Percentiles rank a stretch among this genome's conserved stretches.
phyloP scores from a whole-genome alignment of 768 basidiomycete genomes.

The Hypholoma fasciculare region DNA sequence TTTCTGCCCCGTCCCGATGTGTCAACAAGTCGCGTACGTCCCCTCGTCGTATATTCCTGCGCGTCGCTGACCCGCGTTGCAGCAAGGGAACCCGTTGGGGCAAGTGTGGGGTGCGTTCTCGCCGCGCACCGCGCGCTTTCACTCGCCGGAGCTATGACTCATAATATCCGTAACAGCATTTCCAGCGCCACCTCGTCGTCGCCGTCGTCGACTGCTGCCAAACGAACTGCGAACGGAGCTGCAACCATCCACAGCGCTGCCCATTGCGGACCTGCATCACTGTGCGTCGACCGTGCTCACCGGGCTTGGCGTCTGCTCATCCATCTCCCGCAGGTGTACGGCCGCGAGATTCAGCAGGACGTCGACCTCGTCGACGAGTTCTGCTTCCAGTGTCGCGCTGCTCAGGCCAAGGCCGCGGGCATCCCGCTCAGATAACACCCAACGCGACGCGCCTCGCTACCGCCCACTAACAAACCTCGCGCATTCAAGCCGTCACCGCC shows the following conservation, averaged over 20 bases:
- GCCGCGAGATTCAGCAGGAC: slow-evolving; percentile 65
- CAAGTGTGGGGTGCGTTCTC: slow-evolving; percentile 60
- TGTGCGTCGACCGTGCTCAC: slow-evolving; percentile 32
- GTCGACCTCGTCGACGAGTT: slow-evolving; percentile 71
- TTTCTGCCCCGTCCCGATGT: slow-evolving; percentile 45
- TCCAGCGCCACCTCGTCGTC: slow-evolving; percentile 72
- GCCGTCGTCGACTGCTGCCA: slow-evolving; percentile 79
- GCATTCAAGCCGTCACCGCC: background rate
- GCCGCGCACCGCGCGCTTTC: slow-evolving; percentile 1
- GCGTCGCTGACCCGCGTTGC: slow-evolving; percentile 15
- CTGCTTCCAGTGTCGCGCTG: slow-evolving; percentile 70
- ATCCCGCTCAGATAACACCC: slow-evolving; percentile 17
- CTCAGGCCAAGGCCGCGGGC: slow-evolving; percentile 39
- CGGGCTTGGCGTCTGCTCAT: slow-evolving; percentile 1
- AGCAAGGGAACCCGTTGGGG: slow-evolving; percentile 81
- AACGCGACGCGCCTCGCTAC: background rate
- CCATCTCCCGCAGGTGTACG: slow-evolving; percentile 52
- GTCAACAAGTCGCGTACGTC: slow-evolving; percentile 74
- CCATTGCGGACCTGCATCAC: slow-evolving; percentile 52
- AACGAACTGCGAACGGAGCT: slow-evolving; percentile 60
- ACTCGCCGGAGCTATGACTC: background rate
- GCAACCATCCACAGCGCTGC: slow-evolving; percentile 58
- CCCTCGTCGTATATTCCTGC: background rate
- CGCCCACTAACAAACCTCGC: background rate
- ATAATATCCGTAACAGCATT: slow-evolving; percentile 49